These are phyloP conservation scores for Trypanosoma melophagium DNA, from an alignment of 208 protist species.

Conservation along the genomic window DNA sequence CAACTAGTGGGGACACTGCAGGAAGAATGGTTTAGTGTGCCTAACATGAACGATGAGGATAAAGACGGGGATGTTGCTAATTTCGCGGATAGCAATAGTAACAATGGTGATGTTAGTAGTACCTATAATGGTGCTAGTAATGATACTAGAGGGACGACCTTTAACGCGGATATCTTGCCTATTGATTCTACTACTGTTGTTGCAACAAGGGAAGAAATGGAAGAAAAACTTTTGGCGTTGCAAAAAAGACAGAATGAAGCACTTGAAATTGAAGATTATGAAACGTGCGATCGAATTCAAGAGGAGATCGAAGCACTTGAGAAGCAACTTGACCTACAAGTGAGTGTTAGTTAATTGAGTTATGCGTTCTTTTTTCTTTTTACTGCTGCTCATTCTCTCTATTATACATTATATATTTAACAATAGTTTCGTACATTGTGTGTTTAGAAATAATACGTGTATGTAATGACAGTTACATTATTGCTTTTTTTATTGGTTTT, in stretches of 20 bases:
- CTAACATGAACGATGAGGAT: neutral
- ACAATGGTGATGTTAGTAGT: neutral
- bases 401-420: neutral
- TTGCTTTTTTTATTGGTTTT: constrained; percentile 4
- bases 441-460: constrained; percentile 6
- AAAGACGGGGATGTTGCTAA: neutral
- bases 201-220: neutral
- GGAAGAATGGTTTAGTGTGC: constrained; percentile 12
- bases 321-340: neutral
- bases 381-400: neutral
- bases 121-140: neutral
- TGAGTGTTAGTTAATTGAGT: neutral
- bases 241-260: neutral
- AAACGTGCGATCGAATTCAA: constrained; percentile 20
- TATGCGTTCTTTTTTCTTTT: neutral
- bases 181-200: too few relatives aligned
- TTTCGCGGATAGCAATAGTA: neutral
- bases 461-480: constrained; percentile 1
- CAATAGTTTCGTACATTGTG: neutral
- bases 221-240: neutral
- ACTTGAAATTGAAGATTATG: constrained; percentile 12
- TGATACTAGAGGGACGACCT: neutral
- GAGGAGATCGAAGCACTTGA: constrained; percentile 7
- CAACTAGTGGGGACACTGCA: constrained; percentile 10
- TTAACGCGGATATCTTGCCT: too few relatives aligned